Evolutionary conservation across 805 yeast species (phyloP).

Genomic region (Scheffersomyces spartinae): DNA sequence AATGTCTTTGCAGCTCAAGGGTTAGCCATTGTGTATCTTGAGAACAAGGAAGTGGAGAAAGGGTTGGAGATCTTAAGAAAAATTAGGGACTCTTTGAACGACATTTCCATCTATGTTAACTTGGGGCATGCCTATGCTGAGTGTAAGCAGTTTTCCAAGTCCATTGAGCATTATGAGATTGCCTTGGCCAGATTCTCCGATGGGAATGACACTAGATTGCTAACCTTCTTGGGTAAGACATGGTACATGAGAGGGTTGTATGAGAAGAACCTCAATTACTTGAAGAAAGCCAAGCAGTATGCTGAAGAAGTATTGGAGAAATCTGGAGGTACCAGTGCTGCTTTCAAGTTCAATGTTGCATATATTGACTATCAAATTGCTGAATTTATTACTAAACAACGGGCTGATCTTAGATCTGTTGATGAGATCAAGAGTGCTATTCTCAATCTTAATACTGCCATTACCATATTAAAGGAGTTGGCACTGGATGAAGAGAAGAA

Average conservation of each 20-base stretch:
- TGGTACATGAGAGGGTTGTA: slow-evolving; percentile 72
- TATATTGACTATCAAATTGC: slow-evolving; percentile 80
- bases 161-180: slow-evolving; percentile 80
- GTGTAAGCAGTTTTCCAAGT: slow-evolving; percentile 69
- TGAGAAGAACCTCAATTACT: slow-evolving; percentile 53
- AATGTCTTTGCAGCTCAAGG: slow-evolving; percentile 98
- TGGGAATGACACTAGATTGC: slow-evolving; percentile 51
- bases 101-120: slow-evolving; percentile 72
- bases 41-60: slow-evolving; percentile 57
- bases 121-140: slow-evolving; percentile 82
- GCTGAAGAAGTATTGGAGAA: slow-evolving; percentile 44
- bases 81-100: slow-evolving; percentile 80
- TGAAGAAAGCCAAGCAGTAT: slow-evolving; percentile 50
- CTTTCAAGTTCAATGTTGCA: slow-evolving; percentile 68
- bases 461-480: slow-evolving; percentile 43
- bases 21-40: slow-evolving; percentile 84
- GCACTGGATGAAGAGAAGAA: slow-evolving; percentile 39
- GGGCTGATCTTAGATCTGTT: slow-evolving; percentile 45
- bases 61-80: slow-evolving; percentile 84
- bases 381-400: slow-evolving; percentile 58
- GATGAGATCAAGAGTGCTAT: slow-evolving; percentile 49
- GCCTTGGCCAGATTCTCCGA: slow-evolving; percentile 59
- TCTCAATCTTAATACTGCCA: slow-evolving; percentile 50
- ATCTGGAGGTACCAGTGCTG: slow-evolving; percentile 22
- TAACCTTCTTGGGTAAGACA: slow-evolving; percentile 72